Conservation (phyloP, 257 asterid genomes). For the Leonotis leonurus region DNA sequence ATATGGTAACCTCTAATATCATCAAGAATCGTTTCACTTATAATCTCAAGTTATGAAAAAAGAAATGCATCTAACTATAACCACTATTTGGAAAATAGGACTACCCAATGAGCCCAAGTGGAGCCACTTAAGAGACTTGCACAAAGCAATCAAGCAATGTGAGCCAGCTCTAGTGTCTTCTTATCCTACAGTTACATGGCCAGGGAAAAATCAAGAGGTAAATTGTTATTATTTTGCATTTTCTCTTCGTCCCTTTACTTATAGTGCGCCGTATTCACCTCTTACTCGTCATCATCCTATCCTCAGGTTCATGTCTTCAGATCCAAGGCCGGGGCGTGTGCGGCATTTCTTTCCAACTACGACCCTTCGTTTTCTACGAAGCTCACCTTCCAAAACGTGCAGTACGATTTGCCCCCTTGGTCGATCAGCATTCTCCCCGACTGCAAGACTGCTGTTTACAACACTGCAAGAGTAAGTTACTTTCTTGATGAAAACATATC, state of each 20-base stretch:
- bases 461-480: constrained; percentile 89
- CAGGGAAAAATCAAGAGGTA: constrained; percentile 85
- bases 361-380: constrained; percentile 50
- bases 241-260: neutral
- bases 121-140: constrained; percentile 74
- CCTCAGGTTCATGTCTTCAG: constrained; percentile 68
- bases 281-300: neutral
- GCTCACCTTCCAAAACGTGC: constrained; percentile 51
- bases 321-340: constrained; percentile 70
- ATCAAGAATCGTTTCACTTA: no score
- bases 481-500: no score
- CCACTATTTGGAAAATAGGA: constrained; percentile 31
- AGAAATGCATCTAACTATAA: neutral
- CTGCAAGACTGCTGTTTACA: constrained; percentile 76
- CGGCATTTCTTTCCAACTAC: constrained; percentile 78
- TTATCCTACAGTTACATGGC: constrained; percentile 71
- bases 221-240: neutral
- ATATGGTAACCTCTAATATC: constrained; percentile 60
- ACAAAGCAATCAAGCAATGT: constrained; percentile 77
- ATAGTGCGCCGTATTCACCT: neutral
- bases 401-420: constrained; percentile 85
- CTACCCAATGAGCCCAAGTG: constrained; percentile 68
- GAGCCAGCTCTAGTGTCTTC: constrained; percentile 89
- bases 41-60: no score
- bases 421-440: constrained; percentile 92